Evolutionary conservation across 1,284 basidiomycete genomes (phyloP), one percentile per base, ranked within the genome.

Genomic region (Coniferiporia weirii): DNA sequence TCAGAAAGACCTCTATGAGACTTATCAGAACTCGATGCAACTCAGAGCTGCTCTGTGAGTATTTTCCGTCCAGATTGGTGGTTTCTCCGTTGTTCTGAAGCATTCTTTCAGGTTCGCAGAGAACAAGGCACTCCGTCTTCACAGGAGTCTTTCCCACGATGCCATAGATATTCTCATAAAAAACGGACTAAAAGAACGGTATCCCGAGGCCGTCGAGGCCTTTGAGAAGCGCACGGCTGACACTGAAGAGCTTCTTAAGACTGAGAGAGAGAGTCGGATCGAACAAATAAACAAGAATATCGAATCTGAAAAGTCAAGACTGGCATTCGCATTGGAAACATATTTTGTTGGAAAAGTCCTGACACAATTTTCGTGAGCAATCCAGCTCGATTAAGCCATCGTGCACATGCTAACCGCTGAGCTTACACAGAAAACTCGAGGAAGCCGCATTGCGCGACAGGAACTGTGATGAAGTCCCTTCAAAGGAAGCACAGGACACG

Each of bases 141-240:
- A 32, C 4, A 63, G 69, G 34, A 52, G 52, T 7, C 43, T 78
- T 15, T 63, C 67, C 7, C 67, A 70, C 1, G 64, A 67, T 1
- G 65, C 70, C 0, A 52, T 78, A 0, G 55, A 44, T 1, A 65
- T 70, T 0, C 64, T 80, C 19, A 36, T 72, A 35, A 52, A 67
- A 1, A 35, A 59, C 3, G 75, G 73, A 0, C 67, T 79, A 0
- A 47, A 60, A 4, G 63, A 63, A 27, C 68, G 70, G 4, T 74
- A 68, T 47, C 68, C 68, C 7, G 59, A 60, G 3, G 64, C 65
- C 19, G 68, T 68, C 49, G 10, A 48, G 10, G 58, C 63, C 0
- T 77, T 73, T 70, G 43, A 45, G 20, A 60, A 66, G 15, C 64
- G 63, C 5, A 50, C 13, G 1, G 17, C 61, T 1, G 27, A 65